Conservation (phyloP, 352 stramenopile species). For the Pythium dissimile region DNA sequence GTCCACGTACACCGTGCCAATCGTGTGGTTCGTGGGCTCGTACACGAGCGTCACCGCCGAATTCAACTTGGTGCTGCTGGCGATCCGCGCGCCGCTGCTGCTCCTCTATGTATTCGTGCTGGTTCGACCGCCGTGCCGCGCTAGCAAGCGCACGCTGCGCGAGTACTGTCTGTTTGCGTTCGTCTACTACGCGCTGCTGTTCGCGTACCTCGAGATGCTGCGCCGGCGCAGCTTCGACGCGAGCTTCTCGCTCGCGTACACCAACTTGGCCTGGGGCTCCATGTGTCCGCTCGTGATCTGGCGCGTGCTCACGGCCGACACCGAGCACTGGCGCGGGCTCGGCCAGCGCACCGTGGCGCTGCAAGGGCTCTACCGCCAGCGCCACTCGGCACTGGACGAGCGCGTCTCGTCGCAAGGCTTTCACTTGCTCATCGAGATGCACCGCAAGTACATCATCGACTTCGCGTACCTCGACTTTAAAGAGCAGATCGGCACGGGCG, state of each 20-base stretch:
- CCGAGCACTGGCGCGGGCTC: conserved; percentile 65
- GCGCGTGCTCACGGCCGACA: conserved; percentile 69
- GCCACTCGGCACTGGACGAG: conserved; percentile 3
- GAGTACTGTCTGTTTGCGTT: conserved; percentile 51
- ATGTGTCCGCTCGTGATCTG: conserved; percentile 64
- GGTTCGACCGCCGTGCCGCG: conserved; percentile 34
- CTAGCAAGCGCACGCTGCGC: conserved; percentile 40
- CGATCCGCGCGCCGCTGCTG: conserved; percentile 27
- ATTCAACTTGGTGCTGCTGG: conserved; percentile 33
- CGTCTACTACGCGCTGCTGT: conserved; percentile 24
- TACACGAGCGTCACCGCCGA: not conserved
- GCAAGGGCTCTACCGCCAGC: conserved; percentile 34
- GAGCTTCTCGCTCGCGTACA: conserved; percentile 32
- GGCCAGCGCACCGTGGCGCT: conserved; percentile 47
- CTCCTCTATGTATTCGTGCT: conserved; percentile 42
- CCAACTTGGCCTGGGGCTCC: conserved; percentile 43
- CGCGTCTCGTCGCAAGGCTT: conserved; percentile 34
- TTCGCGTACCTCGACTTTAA: conserved; percentile 59
- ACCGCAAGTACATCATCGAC: conserved; percentile 68
- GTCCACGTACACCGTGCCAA: conserved; percentile 46
- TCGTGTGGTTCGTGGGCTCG: conserved; percentile 33
- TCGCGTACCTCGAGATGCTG: conserved; percentile 30
- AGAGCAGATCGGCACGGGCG: conserved; percentile 35
- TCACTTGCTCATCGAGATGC: conserved; percentile 60
- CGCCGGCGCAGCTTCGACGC: conserved; percentile 24